These are phyloP conservation scores for Stephania yunnanensis DNA, from an alignment of 164 flowering plant genomes.

Conservation along the genomic window DNA sequence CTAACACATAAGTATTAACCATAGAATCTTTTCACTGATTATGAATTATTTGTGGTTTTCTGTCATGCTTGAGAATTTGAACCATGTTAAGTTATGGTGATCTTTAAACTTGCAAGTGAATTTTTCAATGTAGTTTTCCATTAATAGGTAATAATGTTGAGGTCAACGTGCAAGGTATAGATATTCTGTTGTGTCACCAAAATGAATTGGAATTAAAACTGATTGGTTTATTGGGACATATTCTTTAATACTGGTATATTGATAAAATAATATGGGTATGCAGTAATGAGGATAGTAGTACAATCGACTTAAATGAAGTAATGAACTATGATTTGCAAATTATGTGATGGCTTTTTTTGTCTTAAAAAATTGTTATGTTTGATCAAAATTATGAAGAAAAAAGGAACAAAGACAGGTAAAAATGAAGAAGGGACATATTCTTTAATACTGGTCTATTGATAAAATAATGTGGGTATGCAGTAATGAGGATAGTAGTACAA, in stretches of 20 bases:
- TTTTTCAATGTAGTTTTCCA: background rate
- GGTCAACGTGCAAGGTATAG: background rate
- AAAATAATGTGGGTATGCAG: background rate
- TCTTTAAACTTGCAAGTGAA: background rate
- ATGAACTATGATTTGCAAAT: background rate
- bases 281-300: background rate
- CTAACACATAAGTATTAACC: too few species aligned
- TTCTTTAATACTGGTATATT: too few species aligned
- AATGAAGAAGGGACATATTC: too few species aligned
- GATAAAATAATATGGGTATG: too few species aligned
- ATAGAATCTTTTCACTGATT: too few species aligned
- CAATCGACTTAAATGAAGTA: background rate
- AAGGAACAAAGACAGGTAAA: too few species aligned
- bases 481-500: background rate
- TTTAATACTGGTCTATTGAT: too few species aligned
- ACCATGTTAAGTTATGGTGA: background rate
- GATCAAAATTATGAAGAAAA: too few species aligned
- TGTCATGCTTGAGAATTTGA: too few species aligned
- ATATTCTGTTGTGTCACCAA: background rate
- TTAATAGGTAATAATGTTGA: background rate
- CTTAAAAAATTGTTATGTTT: background rate
- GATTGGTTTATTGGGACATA: too few species aligned
- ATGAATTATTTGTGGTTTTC: too few species aligned
- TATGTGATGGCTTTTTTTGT: background rate
- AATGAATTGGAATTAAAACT: background rate